Base-by-base conservation (phyloP, 192 early-diverging fungal species). In the Powellomyces hirtus region DNA sequence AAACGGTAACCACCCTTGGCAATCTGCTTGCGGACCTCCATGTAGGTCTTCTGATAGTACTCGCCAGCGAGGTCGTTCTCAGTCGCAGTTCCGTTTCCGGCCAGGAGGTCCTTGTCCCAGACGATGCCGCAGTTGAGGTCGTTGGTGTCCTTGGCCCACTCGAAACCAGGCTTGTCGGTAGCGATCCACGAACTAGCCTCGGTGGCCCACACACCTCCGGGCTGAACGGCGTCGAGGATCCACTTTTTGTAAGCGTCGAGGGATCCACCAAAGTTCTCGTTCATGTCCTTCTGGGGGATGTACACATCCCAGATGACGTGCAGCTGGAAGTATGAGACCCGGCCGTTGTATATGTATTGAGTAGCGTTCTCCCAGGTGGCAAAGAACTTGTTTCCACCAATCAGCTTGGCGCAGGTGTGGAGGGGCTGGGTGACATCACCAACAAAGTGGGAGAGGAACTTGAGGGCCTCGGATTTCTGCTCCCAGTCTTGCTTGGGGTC, bases 1-100 rank as follows among this genome's bases (percentile, higher is more conserved):
- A 79, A 35, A 35, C 80, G 59, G 72, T 75, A 82, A 0, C 80
- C 80, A 38, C 72, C 80, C 63, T 82, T 82, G 29, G 80, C 75
- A 33, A 82, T 14, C 58, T 80, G 77, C 50, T 63, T 70, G 20
- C 71, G 62, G 37, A 74, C 38, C 5, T 66, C 31, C 42, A 58
- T 36, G 49, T 68, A 60, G 33, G 52, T 62, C 37, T 61, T 61
- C 11, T 72, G n/a, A 59, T 81, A 81, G 66, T 81, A 81, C 13
- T 67, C 59, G 7, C 50, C 46, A 38, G 26, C 24, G 26, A 81
- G 64, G 71, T 81, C 79, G 59, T 80, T 72, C 4, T 11, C 31
- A n/a, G 79, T 74, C 22, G 58, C 31, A 13, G 20, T 58, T 44
- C 68, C 79, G 56, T 65, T 62, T 29, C 59, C 46, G 2, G 68